These are phyloP conservation scores for Claviceps quebecensis DNA, from an alignment of 2,329 filamentous ascomycete genomes.

Conservation along the genomic window DNA sequence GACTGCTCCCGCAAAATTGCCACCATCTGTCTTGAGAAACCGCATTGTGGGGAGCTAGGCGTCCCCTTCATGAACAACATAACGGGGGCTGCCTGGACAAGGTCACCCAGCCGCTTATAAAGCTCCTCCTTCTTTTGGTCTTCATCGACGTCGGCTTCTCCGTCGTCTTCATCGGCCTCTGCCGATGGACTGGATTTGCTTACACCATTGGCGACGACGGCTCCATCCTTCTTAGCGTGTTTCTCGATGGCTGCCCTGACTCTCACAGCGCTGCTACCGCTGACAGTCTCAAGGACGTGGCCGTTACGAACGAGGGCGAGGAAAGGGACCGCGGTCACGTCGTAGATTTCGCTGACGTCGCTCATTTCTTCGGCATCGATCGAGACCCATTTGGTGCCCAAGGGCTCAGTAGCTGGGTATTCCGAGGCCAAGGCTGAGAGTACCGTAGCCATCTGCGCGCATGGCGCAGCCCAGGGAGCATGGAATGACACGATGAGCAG, in stretches of 20 bases:
- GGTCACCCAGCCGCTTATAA: conserved; percentile 61
- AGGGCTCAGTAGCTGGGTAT: conserved; percentile 56
- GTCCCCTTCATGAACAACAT: conserved; percentile 99
- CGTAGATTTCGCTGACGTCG: conserved; percentile 82
- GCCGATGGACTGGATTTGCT: conserved; percentile 22
- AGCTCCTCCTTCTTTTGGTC: conserved; percentile 68
- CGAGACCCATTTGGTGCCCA: conserved; percentile 66
- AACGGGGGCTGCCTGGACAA: conserved; percentile 89
- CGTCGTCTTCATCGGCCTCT: conserved; percentile 28
- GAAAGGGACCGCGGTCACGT: conserved; percentile 88
- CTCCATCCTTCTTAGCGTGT: conserved; percentile 43
- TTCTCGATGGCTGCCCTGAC: conserved; percentile 77
- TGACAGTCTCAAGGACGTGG: conserved; percentile 69
- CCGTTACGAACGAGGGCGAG: conserved; percentile 69
- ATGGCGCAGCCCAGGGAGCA: conserved; percentile 91
- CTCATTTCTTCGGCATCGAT: conserved; percentile 91
- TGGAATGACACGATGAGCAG: conserved; percentile 88
- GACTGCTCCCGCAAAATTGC: conserved; percentile 73
- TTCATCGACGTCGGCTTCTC: conserved; percentile 27
- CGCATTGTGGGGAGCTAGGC: conserved; percentile 72
- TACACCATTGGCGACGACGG: conserved; percentile 21
- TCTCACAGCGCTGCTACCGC: conserved; percentile 76
- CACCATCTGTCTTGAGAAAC: conserved; percentile 86
- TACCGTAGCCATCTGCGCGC: conserved; percentile 83
- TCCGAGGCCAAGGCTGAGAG: conserved; percentile 74